Base-by-base conservation (phyloP, 1,139 yeast species). In the Protomyces pachydermus region DNA sequence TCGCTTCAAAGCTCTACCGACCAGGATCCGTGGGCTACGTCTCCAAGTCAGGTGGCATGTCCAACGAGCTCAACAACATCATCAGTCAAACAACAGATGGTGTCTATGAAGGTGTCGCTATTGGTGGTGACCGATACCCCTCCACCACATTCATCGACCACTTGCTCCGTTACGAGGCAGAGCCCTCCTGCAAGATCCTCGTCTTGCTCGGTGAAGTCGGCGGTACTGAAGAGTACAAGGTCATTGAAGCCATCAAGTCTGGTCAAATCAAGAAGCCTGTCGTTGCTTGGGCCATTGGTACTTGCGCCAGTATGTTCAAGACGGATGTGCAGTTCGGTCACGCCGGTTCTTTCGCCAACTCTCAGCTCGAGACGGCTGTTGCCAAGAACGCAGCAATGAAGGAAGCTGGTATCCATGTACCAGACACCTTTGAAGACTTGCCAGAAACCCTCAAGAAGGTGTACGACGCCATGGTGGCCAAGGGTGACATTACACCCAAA, bases 211-310 rank as follows among this genome's bases (percentile, higher is more conserved):
- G 81, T 66, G 81, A 78, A 70, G 81, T 78, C 65, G 81, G 81
- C 62, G 81, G 81, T 70, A 80, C 78, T 56, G 81, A 78, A 70
- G 81, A 78, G 71, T 78, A 79, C 74, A 79, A 81, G 56, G 81
- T 78, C 61, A 78, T 79, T 62, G 80, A 78, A 66, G 81, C 81
- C 54, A 78, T 78, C 71, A 78, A 78, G 75, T 56, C 70, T 37
- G 81, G 81, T 64, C 68, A 69, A 65, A 76, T 78, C 73, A 79
- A 74, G 65, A 78, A 78, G 74, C 81, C 81, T 45, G 78, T 78
- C 67, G 81, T 78, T 32, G 81, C 81, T 46, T 78, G 81, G 81
- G 80, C 81, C 62, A 78, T 78, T 68, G 81, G 81, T 66, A 78
- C 81, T 56, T 78, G 80, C 67, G 81, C 81, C 45, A 74, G 79